These are phyloP conservation scores for Batkoa obscura DNA, from an alignment of 371 early-diverging fungal species.

Conservation along the genomic window DNA sequence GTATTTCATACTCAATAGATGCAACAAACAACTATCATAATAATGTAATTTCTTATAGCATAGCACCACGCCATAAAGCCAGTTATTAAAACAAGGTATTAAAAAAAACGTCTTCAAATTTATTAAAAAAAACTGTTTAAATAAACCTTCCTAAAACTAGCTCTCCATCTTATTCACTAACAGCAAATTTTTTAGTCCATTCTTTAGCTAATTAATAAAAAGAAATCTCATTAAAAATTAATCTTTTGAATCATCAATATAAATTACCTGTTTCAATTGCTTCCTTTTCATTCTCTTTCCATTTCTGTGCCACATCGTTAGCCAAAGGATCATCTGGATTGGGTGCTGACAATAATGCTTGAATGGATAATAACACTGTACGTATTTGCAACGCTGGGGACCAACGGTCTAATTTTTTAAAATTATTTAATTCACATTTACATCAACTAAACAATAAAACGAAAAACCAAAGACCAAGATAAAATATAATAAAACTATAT, in stretches of 20 bases:
- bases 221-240: background rate
- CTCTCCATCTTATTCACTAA: too few relatives aligned
- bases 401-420: conserved; percentile 77
- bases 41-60: too few relatives aligned
- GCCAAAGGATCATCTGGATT: conserved; percentile 97
- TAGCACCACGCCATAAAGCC: too few relatives aligned
- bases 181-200: background rate
- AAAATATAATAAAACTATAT: background rate
- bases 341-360: conserved; percentile 96
- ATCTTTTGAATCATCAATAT: background rate
- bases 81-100: too few relatives aligned
- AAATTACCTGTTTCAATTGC: conserved; percentile 73
- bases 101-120: too few relatives aligned
- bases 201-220: background rate
- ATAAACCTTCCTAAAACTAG: too few relatives aligned
- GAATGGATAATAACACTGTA: conserved; percentile 93
- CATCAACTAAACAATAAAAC: background rate
- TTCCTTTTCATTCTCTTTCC: conserved; percentile 85
- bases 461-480: background rate
- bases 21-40: too few relatives aligned
- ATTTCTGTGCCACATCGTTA: conserved; percentile 97
- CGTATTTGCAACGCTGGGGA: conserved; percentile 96
- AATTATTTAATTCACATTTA: background rate
- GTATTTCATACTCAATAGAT: too few relatives aligned
- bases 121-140: too few relatives aligned